These are phyloP conservation scores for Eleusine indica DNA, from an alignment of 176 grass and related monocot species.

Conservation along the genomic window DNA sequence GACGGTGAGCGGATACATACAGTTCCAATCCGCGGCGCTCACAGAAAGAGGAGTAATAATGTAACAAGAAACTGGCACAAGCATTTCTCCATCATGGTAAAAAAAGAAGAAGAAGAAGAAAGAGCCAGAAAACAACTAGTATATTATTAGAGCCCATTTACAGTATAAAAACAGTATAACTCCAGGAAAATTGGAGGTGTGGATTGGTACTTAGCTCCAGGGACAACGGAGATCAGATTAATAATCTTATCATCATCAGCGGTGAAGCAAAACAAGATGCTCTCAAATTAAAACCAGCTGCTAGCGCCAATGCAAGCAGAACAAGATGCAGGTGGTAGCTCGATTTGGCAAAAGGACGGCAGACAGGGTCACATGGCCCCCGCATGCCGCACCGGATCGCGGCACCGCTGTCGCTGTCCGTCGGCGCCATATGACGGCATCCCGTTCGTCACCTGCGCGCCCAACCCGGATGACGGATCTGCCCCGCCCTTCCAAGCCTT, in stretches of 20 bases:
- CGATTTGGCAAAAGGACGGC: neutral
- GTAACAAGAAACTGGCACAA: no score
- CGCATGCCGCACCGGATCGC: constrained; percentile 14
- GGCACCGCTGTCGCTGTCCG: neutral
- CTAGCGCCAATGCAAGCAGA: neutral
- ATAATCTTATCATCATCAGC: neutral
- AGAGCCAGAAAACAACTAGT: no score
- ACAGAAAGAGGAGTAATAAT: no score
- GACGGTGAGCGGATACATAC: no score
- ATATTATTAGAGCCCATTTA: no score
- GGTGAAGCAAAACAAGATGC: neutral
- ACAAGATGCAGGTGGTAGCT: neutral
- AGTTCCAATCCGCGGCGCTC: no score
- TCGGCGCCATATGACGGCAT: constrained; percentile 41
- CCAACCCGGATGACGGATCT: neutral
- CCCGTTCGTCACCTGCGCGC: constrained; percentile 39
- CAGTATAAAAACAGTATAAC: no score
- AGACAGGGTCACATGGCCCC: constrained; percentile 4
- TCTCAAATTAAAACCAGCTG: neutral
- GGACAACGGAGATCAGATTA: neutral
- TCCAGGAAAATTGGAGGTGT: neutral
- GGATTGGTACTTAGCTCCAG: neutral
- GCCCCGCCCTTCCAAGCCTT: neutral
- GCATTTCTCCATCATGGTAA: no score
- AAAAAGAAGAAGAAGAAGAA: no score